Base-by-base conservation (phyloP, 371 early-diverging fungal species). In the Syncephalastrum monosporum region DNA sequence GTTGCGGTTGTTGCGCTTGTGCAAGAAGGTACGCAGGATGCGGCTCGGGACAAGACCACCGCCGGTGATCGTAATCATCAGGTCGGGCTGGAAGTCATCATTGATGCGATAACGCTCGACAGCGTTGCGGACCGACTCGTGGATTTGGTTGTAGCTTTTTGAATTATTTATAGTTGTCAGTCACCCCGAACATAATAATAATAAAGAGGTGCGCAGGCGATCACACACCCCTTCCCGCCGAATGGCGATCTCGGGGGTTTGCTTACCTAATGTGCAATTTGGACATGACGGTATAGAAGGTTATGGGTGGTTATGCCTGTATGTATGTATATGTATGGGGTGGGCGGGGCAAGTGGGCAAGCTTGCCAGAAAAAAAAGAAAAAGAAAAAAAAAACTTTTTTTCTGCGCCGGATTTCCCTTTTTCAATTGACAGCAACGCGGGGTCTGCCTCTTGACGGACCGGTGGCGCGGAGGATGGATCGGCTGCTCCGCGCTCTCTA, bases 1-100 rank as follows among this genome's bases (percentile, higher is more conserved):
- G 67, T 87, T 90, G 60, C 85, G 81, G 56, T 83, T 77, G 61
- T 77, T 75, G 42, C 72, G 79, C 68, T 85, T 85, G 60, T 89
- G 82, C 56, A 88, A 68, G 57, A 90, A 90, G n/a, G 90, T 85
- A 57, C 90, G 86, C 63, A 82, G 63, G 43, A 85, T 80, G 56
- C 88, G 84, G 47, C 88, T 88, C 43, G 90, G 90, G 38, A 88
- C 87, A 56, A 90, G 47, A 17, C 90, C 90, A 54, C 90, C 90
- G 47, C 88, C 78, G 33, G 72, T 79, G 44, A 85, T 85, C 38
- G 83, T 77, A 47, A 78, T 74, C 74, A 87, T 82, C 43, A 87
- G 72, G 57, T 88, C 87, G 38, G 89, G 89, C 56, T 76, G 69
- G 67, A 85, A 88, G 54, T 75, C 74, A 3, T 79, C 79, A 56